Base-by-base conservation (phyloP, 306 rosid genomes). In the Castanospermum australe region DNA sequence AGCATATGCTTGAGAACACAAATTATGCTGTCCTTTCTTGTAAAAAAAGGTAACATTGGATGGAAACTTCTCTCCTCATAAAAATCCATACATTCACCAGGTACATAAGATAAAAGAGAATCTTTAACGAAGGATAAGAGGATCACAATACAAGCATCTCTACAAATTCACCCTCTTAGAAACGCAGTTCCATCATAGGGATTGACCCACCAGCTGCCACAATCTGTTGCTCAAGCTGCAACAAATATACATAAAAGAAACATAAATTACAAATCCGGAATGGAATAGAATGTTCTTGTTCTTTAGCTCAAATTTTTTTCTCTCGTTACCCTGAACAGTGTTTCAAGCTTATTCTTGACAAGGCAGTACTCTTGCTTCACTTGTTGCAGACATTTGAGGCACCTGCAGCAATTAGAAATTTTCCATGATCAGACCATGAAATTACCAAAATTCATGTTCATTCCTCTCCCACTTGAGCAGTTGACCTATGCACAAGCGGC, bases 171-270 rank as follows among this genome's bases (percentile, higher is more conserved):
- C 71, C 52, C 42, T 59, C 81, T 86, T 57, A 90, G 84, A 85
- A 87, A 73, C 88, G 45, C 70, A 82, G 79, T 77, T 93, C 94
- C 75, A 74, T 41, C 82, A 78, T 66, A 22, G 98, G 98, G 75
- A 96, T 88, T 73, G 97, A 87, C 67, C 99, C 99, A 54, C 99
- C 99, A 73, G 97, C 99, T 71, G 90, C 89, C 79, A 90, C 84
- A 80, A 96, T 93, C 82, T 91, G 98, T 65, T 89, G 94, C 88
- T 96, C 99, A 67, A 93, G 88, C 99, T 96, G 93, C 87, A 96
- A 77, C 38, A 65, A 38, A 70, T 18, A 86, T 36, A 17, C 64
- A 52, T 8, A 70, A 33, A 61, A 78, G 24, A 59, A 56, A 33
- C 20, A 52, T 59, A 24, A 74, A 65, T 28, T 10, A 42, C 28